phyloP scores from a whole-genome alignment of 345 rosid species.

The Excoecaria cochinchinensis region DNA sequence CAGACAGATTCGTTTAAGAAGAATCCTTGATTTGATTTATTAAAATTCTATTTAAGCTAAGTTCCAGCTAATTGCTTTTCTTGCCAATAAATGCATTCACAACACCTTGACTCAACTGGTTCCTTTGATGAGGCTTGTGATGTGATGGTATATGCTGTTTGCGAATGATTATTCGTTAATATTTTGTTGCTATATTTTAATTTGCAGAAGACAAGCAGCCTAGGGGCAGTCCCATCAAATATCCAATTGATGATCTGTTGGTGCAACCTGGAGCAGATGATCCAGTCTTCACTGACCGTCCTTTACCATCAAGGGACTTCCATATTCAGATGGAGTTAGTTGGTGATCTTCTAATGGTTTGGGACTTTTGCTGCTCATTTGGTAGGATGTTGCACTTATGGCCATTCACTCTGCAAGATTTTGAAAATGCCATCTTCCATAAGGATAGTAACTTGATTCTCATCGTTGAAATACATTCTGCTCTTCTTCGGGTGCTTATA shows the following conservation, averaged over 20 bases:
- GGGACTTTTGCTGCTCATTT: conserved; percentile 95
- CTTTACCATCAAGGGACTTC: conserved; percentile 79
- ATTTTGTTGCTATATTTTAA: conserved; percentile 19
- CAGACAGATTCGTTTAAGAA: no score
- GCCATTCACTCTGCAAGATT: conserved; percentile 85
- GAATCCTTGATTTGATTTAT: no score
- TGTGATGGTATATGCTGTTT: not conserved
- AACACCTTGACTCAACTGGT: not conserved
- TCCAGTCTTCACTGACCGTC: conserved; percentile 65
- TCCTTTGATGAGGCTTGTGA: not conserved
- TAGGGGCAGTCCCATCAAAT: conserved; percentile 50
- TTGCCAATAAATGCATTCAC: no score
- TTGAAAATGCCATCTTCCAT: conserved; percentile 88
- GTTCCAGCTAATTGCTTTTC: no score
- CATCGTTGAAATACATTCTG: conserved; percentile 76
- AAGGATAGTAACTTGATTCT: conserved; percentile 82
- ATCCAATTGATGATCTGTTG: conserved; percentile 89
- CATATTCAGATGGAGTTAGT: conserved; percentile 68
- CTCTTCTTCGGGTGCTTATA: conserved; percentile 66
- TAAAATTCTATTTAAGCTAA: no score
- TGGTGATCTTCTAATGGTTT: conserved; percentile 88
- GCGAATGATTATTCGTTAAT: conserved; percentile 1
- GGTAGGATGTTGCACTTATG: conserved; percentile 64
- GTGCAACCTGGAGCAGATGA: conserved; percentile 68
- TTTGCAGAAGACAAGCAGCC: conserved; percentile 48